These are phyloP conservation scores for Phytophthora tubulina DNA, from an alignment of 352 stramenopile species.

Conservation along the genomic window DNA sequence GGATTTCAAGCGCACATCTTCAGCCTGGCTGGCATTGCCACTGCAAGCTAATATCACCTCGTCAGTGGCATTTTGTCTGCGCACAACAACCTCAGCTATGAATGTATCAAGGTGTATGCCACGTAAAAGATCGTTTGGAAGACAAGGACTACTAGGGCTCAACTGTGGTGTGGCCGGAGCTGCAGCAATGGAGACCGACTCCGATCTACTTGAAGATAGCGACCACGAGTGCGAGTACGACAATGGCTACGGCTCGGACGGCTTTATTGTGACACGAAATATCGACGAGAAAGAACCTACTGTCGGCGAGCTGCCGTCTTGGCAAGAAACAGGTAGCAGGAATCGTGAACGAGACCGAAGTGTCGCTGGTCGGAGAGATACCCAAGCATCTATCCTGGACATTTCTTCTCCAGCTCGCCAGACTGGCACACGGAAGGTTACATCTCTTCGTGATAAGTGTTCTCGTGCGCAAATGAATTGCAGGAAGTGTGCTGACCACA, in stretches of 20 bases:
- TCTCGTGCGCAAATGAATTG: slow-evolving; percentile 41
- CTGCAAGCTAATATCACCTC: slow-evolving; percentile 57
- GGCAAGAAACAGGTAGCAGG: slow-evolving; percentile 41
- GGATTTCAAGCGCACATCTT: slow-evolving; percentile 78
- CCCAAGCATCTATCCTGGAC: slow-evolving; percentile 22
- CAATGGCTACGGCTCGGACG: slow-evolving; percentile 31
- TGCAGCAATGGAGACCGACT: slow-evolving; percentile 38
- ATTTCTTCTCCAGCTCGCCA: slow-evolving; percentile 30
- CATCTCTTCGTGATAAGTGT: slow-evolving; percentile 38
- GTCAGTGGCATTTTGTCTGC: slow-evolving; percentile 71
- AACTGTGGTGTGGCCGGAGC: slow-evolving; percentile 45
- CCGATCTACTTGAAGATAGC: slow-evolving; percentile 32
- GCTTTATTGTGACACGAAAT: slow-evolving; percentile 30
- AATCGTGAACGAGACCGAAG: slow-evolving; percentile 45
- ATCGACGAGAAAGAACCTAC: slow-evolving; percentile 30
- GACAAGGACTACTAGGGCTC: slow-evolving; percentile 33
- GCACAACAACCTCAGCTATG: slow-evolving; percentile 51
- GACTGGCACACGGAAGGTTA: slow-evolving; percentile 16
- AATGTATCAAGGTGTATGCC: slow-evolving; percentile 38
- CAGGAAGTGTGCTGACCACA: slow-evolving; percentile 30
- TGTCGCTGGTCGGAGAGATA: slow-evolving; percentile 26
- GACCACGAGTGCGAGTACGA: slow-evolving; percentile 30
- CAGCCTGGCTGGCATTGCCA: slow-evolving; percentile 53
- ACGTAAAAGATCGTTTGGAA: slow-evolving; percentile 9
- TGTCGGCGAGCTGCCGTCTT: slow-evolving; percentile 31